Evolutionary conservation across 1,139 yeast genomes (phyloP).

Genomic region (Candida mesenterica): DNA sequence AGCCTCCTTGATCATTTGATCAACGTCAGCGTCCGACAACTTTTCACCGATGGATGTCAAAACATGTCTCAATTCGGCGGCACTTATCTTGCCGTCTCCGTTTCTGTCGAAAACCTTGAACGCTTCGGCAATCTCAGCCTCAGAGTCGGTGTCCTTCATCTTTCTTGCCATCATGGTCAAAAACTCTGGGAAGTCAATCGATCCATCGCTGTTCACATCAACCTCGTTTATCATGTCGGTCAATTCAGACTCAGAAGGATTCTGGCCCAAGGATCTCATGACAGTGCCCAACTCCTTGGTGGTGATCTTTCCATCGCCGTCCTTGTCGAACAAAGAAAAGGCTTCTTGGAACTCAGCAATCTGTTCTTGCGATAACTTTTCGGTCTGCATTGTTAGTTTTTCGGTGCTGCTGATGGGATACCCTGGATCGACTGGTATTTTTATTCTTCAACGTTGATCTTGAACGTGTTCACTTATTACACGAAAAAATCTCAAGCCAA

Average conservation of each 20-base stretch:
- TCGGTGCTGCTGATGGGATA: too few relatives aligned
- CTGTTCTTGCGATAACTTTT: constrained; percentile 91
- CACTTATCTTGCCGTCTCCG: constrained; percentile 95
- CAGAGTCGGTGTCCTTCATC: constrained; percentile 93
- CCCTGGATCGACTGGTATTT: constrained; percentile 13
- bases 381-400: constrained; percentile 50
- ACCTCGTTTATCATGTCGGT: constrained; percentile 97
- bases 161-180: constrained; percentile 91
- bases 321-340: constrained; percentile 92
- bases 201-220: constrained; percentile 91
- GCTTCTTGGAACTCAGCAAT: constrained; percentile 97
- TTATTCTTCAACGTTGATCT: neutral
- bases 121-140: constrained; percentile 96
- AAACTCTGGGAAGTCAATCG: constrained; percentile 87
- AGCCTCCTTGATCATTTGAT: constrained; percentile 95
- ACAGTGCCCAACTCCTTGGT: constrained; percentile 96
- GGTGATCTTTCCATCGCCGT: constrained; percentile 93
- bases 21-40: constrained; percentile 92
- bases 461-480: constrained; percentile 4
- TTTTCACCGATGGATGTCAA: constrained; percentile 54
- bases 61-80: constrained; percentile 94
- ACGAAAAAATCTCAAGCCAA: constrained; percentile 1
- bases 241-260: constrained; percentile 93
- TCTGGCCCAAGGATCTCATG: constrained; percentile 96
- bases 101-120: constrained; percentile 92